These are phyloP conservation scores for Fusarium illudens DNA, from an alignment of 2,329 filamentous ascomycete species.

Conservation along the genomic window DNA sequence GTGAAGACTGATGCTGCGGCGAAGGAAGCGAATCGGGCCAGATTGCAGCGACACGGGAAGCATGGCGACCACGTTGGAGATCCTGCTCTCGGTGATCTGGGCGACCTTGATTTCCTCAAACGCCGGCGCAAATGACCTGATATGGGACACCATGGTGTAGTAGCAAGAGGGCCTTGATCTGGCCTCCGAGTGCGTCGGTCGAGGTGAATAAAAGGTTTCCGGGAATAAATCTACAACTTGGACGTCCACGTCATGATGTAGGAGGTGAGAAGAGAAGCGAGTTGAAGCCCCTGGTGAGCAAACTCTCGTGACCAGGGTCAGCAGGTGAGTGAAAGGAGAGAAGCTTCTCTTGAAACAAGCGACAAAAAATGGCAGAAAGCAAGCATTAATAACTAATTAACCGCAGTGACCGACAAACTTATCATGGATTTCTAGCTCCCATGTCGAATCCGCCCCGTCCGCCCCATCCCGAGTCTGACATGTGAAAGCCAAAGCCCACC, in stretches of 20 bases:
- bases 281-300: neutral
- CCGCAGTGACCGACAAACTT: neutral
- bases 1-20: slow-evolving; percentile 50
- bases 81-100: slow-evolving; percentile 45
- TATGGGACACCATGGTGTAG: slow-evolving; percentile 26
- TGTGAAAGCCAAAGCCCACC: slow-evolving; percentile 35
- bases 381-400: neutral
- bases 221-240: neutral
- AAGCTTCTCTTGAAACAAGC: slow-evolving; percentile 2
- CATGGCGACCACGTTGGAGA: slow-evolving; percentile 62
- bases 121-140: slow-evolving; percentile 29
- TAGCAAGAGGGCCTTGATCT: neutral
- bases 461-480: slow-evolving; percentile 28
- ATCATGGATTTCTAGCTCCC: slow-evolving; percentile 16
- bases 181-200: neutral
- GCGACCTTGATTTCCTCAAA: slow-evolving; percentile 45
- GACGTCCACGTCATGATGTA: slow-evolving; percentile 23
- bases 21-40: slow-evolving; percentile 60
- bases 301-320: neutral
- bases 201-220: neutral
- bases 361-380: slow-evolving; percentile 24
- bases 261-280: neutral
- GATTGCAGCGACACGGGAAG: slow-evolving; percentile 62
- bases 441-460: slow-evolving; percentile 13
- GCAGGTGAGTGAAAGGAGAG: neutral